Evolutionary conservation across 1,284 basidiomycete species (phyloP).

Genomic region (Cystobasidium sp.): DNA sequence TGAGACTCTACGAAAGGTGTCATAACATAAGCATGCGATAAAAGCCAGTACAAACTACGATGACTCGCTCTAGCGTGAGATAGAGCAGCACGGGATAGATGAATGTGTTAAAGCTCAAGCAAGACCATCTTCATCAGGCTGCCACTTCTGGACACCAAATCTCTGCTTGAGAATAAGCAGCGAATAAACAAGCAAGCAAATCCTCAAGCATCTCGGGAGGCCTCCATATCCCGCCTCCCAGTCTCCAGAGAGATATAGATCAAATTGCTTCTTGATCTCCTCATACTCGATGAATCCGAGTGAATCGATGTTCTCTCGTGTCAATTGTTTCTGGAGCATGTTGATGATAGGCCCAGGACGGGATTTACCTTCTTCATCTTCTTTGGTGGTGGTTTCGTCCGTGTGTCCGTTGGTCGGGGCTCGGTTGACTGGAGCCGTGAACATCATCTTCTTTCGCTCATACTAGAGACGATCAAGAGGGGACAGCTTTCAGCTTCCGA

Average conservation of each 20-base stretch:
- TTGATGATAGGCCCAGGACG: slow-evolving; percentile 27
- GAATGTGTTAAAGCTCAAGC: background rate
- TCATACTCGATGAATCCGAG: slow-evolving; percentile 51
- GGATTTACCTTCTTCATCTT: slow-evolving; percentile 17
- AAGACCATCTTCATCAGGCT: slow-evolving; percentile 19
- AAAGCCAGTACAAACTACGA: background rate
- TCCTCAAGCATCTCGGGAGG: slow-evolving; percentile 39
- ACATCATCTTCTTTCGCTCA: slow-evolving; percentile 48
- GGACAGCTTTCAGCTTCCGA: too few species aligned
- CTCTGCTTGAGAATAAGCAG: slow-evolving; percentile 28
- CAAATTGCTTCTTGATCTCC: slow-evolving; percentile 45
- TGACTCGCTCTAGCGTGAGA: background rate
- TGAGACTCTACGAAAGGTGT: background rate
- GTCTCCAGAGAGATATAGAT: slow-evolving; percentile 46
- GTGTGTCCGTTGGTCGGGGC: background rate
- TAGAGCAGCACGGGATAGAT: background rate
- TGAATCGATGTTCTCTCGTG: slow-evolving; percentile 47
- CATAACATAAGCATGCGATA: background rate
- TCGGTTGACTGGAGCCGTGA: slow-evolving; percentile 49
- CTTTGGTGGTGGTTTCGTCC: slow-evolving; percentile 17
- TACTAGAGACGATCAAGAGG: slow-evolving; percentile 2
- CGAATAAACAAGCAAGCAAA: slow-evolving; percentile 31
- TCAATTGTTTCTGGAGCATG: slow-evolving; percentile 48
- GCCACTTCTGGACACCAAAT: slow-evolving; percentile 31
- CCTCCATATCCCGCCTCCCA: slow-evolving; percentile 43